Evolutionary conservation across 2,329 filamentous ascomycete species (phyloP), one percentile per base, ranked within the genome.

Genomic region (Colletotrichum acutatum): DNA sequence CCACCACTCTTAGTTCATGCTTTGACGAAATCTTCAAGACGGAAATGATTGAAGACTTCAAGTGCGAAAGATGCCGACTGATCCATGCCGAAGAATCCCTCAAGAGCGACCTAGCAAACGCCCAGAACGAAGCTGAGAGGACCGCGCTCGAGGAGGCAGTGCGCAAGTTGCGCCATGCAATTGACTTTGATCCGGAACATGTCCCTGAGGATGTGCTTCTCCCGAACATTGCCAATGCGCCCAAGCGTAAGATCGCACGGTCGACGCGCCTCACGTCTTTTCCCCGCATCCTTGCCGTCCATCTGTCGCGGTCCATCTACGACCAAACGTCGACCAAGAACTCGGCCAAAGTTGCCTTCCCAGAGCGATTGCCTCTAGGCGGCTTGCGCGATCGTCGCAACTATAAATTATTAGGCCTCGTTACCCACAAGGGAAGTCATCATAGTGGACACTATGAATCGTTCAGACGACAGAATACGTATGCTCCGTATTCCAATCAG

Each of bases 381-480:
- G 91, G 95, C 0, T 85, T 98, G 28, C 83, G 97, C 56, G 89
- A 93, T 69, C 91, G 93, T 78, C 93, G 91, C 75, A 93, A 90
- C 79, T 99, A 98, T 83, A 94, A 92, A 78, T 87, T 99, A 5
- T 88, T 97, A 0, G 95, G 93, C 14, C 90, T 97, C 46, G 95
- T 99, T 46, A 97, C 94, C 26, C 97, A 99, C 80, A 97, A 97
- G 79, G 97, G 97, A 49, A 97, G 94, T 74, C 97, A 99, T 81
- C 93, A 98, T 79, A 98, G 95, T 78, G 97, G 97, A 0, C 97
- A 99, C 80, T 99, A 99, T 84, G 97, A 99, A 82, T 96, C 95
- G 0, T 98, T 98, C 82, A 90, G 97, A 42, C 90, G 97, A 49
- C 97, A 98, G 82, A 93, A 94, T 71, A 68, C 71, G 9, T 90